phyloP scores from a whole-genome alignment of 73 alveolate species.

The Tetrahymena borealis region DNA sequence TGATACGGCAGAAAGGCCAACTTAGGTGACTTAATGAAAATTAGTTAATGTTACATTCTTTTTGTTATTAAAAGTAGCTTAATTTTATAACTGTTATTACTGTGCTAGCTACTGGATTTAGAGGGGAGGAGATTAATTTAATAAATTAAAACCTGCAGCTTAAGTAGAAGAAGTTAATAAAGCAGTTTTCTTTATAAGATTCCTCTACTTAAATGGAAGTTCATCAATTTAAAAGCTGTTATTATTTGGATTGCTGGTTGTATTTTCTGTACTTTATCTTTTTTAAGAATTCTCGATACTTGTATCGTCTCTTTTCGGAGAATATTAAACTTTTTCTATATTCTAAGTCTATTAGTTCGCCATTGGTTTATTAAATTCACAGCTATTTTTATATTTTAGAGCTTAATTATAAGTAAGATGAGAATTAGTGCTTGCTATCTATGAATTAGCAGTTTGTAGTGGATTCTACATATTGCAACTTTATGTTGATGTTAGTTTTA shows the following conservation, averaged over 20 bases:
- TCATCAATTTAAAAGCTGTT: background rate
- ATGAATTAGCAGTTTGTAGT: background rate
- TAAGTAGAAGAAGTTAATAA: background rate
- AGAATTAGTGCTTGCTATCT: background rate
- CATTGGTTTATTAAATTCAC: background rate
- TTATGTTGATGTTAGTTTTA: background rate
- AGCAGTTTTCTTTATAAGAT: background rate
- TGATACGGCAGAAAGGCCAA: background rate
- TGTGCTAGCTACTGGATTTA: background rate
- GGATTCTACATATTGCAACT: background rate
- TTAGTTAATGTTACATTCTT: background rate
- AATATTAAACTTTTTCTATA: background rate
- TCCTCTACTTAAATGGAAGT: background rate
- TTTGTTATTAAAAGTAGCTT: background rate
- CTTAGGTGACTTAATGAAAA: background rate
- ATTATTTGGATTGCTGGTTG: background rate
- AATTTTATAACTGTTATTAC: background rate
- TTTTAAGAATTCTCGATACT: background rate
- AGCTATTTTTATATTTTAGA: background rate
- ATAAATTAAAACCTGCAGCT: background rate
- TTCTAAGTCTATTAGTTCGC: background rate
- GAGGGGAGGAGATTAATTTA: background rate
- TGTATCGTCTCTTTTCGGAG: background rate
- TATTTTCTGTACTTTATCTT: background rate
- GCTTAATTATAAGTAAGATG: background rate